Conservation (phyloP, 208 protist species). For the Trypanosoma theileri region DNA sequence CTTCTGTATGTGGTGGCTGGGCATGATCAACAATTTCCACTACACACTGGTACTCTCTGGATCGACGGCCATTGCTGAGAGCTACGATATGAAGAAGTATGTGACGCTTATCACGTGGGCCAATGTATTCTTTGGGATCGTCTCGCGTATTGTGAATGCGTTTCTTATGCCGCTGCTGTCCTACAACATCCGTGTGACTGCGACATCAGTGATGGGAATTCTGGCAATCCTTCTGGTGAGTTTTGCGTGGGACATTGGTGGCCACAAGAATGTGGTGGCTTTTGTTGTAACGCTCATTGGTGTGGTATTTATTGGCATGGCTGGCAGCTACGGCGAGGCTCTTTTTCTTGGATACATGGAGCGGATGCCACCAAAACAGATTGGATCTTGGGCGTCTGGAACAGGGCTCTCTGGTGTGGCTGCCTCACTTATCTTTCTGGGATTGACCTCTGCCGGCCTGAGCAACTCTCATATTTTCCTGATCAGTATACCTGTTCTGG, state of each 20-base stretch:
- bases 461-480: slow-evolving; percentile 62
- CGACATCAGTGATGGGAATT: slow-evolving; percentile 44
- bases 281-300: slow-evolving; percentile 77
- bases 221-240: slow-evolving; percentile 81
- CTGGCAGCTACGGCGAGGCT: slow-evolving; percentile 77
- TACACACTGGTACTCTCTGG: slow-evolving; percentile 82
- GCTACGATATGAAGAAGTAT: slow-evolving; percentile 63
- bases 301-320: slow-evolving; percentile 60
- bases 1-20: slow-evolving; percentile 49
- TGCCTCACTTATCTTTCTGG: slow-evolving; percentile 75
- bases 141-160: slow-evolving; percentile 71
- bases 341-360: slow-evolving; percentile 80
- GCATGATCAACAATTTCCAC: slow-evolving; percentile 92
- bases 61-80: slow-evolving; percentile 40
- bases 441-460: slow-evolving; percentile 49
- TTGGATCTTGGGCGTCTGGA: slow-evolving; percentile 86
- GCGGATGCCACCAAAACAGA: slow-evolving; percentile 68
- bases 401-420: slow-evolving; percentile 88
- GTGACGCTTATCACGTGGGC: slow-evolving; percentile 69
- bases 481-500: slow-evolving; percentile 55
- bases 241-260: slow-evolving; percentile 52
- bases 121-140: slow-evolving; percentile 87
- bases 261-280: slow-evolving; percentile 39
- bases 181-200: slow-evolving; percentile 74
- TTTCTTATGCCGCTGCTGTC: slow-evolving; percentile 67